These are phyloP conservation scores for Diaporthe australafricana DNA, from an alignment of 2,329 filamentous ascomycete species.

Conservation along the genomic window DNA sequence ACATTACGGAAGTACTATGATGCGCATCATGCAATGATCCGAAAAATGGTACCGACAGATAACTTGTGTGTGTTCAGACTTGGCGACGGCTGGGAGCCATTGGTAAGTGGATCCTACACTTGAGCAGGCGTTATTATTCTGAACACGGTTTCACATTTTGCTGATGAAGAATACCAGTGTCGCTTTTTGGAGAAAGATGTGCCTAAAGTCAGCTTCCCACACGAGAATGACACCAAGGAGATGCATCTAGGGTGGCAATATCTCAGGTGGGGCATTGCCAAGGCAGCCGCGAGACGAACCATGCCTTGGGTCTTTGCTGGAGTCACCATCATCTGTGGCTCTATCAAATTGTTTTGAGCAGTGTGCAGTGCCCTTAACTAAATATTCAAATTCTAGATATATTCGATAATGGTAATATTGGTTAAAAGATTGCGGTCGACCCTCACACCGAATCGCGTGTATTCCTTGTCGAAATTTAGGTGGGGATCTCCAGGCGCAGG, in stretches of 20 bases:
- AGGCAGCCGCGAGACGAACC: not conserved
- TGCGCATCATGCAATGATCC: not conserved
- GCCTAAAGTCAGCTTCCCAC: not conserved
- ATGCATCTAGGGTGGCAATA: conserved; percentile 10
- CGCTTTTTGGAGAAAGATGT: not conserved
- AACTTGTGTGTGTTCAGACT: conserved; percentile 5
- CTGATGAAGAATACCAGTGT: not conserved
- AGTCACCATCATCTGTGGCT: accelerated
- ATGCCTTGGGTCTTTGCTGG: not conserved
- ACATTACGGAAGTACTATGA: not conserved
- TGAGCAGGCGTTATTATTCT: too few species aligned
- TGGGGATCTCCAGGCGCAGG: conserved; percentile 41
- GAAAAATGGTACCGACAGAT: not conserved
- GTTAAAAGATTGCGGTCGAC: not conserved
- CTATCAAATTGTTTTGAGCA: not conserved
- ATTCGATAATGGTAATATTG: too few species aligned
- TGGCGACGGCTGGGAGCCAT: conserved; percentile 15
- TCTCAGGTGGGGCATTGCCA: conserved; percentile 5
- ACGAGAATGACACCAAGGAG: not conserved
- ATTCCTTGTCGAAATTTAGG: not conserved
- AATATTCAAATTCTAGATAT: too few species aligned
- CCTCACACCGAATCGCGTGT: not conserved
- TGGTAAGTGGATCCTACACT: not conserved
- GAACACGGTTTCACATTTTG: too few species aligned
- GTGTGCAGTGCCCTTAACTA: too few species aligned